phyloP scores from a whole-genome alignment of 805 yeast genomes.

The Zygosaccharomyces gambellarensis region DNA sequence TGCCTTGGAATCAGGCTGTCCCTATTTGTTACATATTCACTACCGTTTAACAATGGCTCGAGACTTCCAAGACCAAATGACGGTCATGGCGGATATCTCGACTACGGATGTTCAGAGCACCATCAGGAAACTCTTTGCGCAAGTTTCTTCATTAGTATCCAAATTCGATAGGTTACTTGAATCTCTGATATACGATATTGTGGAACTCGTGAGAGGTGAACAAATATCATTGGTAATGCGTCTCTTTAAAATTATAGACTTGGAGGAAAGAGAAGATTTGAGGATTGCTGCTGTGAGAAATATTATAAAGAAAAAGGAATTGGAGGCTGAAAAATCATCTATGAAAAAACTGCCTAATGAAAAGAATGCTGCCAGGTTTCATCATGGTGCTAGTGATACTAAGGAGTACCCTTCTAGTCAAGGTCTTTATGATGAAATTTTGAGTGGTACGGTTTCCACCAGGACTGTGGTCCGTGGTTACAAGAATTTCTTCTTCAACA shows the following conservation, averaged over 20 bases:
- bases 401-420: conserved; percentile 30
- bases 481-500: conserved; percentile 52
- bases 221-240: conserved; percentile 66
- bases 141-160: conserved; percentile 37
- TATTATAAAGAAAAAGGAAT: conserved; percentile 31
- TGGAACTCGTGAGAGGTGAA: conserved; percentile 68
- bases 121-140: conserved; percentile 41
- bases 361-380: conserved; percentile 12
- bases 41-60: conserved; percentile 63
- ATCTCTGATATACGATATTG: conserved; percentile 60
- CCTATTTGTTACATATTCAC: conserved; percentile 62
- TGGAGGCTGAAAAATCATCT: conserved; percentile 27
- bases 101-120: conserved; percentile 66
- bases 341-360: conserved; percentile 28
- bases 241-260: conserved; percentile 69
- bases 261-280: conserved; percentile 75
- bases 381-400: conserved; percentile 15
- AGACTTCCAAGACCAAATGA: conserved; percentile 73
- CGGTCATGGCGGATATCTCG: conserved; percentile 46
- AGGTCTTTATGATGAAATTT: conserved; percentile 36
- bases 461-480: conserved; percentile 54
- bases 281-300: conserved; percentile 40
- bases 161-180: conserved; percentile 61
- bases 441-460: conserved; percentile 40
- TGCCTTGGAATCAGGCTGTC: conserved; percentile 39